These are phyloP conservation scores for Coemansia sp. DNA, from an alignment of 192 early-diverging fungal genomes.

Conservation along the genomic window DNA sequence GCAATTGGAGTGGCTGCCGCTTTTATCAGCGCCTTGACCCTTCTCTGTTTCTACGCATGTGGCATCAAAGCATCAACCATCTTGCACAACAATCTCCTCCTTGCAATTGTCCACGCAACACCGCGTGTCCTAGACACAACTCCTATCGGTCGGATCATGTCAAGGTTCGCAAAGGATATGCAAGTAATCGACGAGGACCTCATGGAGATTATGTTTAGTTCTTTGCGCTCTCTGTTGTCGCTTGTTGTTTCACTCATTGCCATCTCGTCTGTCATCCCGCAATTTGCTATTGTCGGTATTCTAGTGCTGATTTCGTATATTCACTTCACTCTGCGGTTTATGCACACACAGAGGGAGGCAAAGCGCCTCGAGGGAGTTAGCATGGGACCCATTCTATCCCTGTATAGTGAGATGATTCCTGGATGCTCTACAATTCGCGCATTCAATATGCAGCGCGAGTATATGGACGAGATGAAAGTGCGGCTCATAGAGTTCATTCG, in stretches of 20 bases:
- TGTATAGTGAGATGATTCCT: constrained; percentile 74
- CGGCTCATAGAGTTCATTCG: constrained; percentile 72
- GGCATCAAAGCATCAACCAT: constrained; percentile 46
- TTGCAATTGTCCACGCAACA: constrained; percentile 66
- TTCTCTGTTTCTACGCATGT: constrained; percentile 25
- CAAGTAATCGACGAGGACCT: constrained; percentile 72
- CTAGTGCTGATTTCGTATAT: constrained; percentile 62
- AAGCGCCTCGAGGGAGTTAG: constrained; percentile 77
- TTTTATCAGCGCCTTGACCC: constrained; percentile 9
- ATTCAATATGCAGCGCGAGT: constrained; percentile 69
- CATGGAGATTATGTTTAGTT: constrained; percentile 56
- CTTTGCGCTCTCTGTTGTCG: constrained; percentile 57
- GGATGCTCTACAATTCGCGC: constrained; percentile 78
- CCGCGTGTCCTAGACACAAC: constrained; percentile 84
- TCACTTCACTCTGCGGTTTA: constrained; percentile 65
- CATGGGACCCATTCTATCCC: constrained; percentile 69
- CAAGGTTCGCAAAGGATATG: constrained; percentile 82
- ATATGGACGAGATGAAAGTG: constrained; percentile 58
- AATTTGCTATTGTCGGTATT: constrained; percentile 68
- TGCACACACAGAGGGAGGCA: constrained; percentile 75
- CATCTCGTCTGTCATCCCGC: constrained; percentile 63
- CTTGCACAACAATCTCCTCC: constrained; percentile 60
- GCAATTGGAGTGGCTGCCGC: constrained; percentile 14
- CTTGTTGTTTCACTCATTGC: constrained; percentile 60
- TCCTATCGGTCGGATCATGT: constrained; percentile 79